Base-by-base conservation (phyloP, 768 basidiomycete species). In the Grammothele lineata region DNA sequence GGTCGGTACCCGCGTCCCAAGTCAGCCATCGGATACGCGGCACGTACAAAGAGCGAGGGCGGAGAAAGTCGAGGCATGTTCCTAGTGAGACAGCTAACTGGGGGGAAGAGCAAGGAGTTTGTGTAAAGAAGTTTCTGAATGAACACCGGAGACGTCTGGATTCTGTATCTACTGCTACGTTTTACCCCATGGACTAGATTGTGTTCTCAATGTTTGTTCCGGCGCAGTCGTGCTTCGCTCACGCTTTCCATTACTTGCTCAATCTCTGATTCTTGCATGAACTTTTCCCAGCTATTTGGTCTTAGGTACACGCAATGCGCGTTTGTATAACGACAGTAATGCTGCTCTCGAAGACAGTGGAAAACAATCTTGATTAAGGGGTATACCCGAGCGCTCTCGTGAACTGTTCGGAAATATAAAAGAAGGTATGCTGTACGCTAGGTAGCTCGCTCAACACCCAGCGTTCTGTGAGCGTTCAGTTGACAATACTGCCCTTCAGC, bases 51-150 rank as follows among this genome's bases (percentile, higher is more conserved):
- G 54, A 57, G 53, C 38, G 54, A 54, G 22, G 74, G 68, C 23
- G 86, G 87, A 53, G 85, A 87, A 61, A 85, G 82, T 11, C 70
- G 83, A 38, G 83, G 77, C 8, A 79, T 89, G 84, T 85, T 78
- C 64, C 67, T 91, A 47, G 85, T 90, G 37, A 72, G 80, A 57
- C 87, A 91, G 62, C 72, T 91, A 72, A 91, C 89, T 7, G 88
- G 86, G 22, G 71, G 71, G 3, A 58, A 50, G 22, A 53, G 38
- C 38, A 52, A 53, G 42, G 51, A 53, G 47, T 30, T 45, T 14
- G 35, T 25, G 33, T 50, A 34, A 23, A 18, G 19, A 17, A 19
- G 32, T n/a, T 17, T 8, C 21, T n/a, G n/a, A n/a, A n/a, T n/a
- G n/a, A n/a, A n/a, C n/a, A n/a, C n/a, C n/a, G n/a, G n/a, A 32